These are phyloP conservation scores for Cicer bijugum DNA, from an alignment of 306 rosid species.

Conservation along the genomic window DNA sequence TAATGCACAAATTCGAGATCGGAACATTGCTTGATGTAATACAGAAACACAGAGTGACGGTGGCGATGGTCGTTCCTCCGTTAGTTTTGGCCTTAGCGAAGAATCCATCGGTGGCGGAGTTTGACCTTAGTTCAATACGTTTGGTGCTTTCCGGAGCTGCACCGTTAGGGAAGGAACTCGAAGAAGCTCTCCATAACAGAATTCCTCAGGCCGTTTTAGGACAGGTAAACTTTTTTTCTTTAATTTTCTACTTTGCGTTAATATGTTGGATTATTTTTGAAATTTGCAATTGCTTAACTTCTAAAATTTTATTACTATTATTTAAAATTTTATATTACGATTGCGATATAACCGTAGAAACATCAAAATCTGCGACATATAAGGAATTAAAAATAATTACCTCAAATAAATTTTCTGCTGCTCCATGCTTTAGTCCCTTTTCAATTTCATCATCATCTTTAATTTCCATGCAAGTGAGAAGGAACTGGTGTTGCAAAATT, in stretches of 20 bases:
- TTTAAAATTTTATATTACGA: no score
- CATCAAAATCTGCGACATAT: no score
- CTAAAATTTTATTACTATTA: no score
- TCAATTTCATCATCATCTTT: not conserved
- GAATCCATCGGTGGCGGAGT: conserved; percentile 68
- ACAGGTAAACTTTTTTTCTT: conserved; percentile 56
- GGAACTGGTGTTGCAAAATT: not conserved
- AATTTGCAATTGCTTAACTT: no score
- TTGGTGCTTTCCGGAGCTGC: conserved; percentile 82
- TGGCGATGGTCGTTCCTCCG: conserved; percentile 92
- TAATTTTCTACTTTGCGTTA: not conserved
- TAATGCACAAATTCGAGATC: conserved; percentile 85
- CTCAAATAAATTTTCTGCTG: not conserved
- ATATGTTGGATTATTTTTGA: no score
- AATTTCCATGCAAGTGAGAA: not conserved
- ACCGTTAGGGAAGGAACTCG: conserved; percentile 84
- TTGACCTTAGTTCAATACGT: conserved; percentile 69
- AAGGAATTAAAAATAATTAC: not conserved
- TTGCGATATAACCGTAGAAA: no score
- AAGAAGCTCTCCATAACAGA: conserved; percentile 64
- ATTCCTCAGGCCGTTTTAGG: conserved; percentile 79
- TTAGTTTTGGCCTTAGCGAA: conserved; percentile 77
- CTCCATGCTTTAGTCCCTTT: not conserved
- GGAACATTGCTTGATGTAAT: conserved; percentile 59
- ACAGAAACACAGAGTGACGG: conserved; percentile 61